A percentile compares a stretch with the other conserved stretches of the same genome.
Conservation (phyloP, 495 filamentous ascomycete genomes). For the Annulohypoxylon stygium region DNA sequence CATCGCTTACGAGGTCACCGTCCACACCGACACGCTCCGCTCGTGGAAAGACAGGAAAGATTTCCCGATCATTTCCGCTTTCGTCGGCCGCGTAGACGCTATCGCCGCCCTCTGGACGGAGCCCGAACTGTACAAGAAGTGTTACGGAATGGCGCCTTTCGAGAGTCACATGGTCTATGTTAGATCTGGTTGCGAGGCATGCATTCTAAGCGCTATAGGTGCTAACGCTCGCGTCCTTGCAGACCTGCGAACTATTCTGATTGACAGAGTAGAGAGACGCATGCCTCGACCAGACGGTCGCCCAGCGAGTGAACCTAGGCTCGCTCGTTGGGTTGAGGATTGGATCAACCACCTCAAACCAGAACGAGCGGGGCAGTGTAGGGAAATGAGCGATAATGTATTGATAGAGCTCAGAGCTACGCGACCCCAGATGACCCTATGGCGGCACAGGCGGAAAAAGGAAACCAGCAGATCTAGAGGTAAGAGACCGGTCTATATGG, state of each 20-base stretch:
- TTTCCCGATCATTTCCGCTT: constrained; percentile 37
- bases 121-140: constrained; percentile 47
- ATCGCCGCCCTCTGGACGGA: constrained; percentile 56
- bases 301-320: constrained; percentile 36
- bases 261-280: constrained; percentile 50
- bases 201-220: constrained; percentile 60
- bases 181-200: constrained; percentile 58
- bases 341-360: constrained; percentile 54
- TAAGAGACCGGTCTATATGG: constrained; percentile 24
- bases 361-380: constrained; percentile 33
- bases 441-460: constrained; percentile 38
- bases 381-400: constrained; percentile 38
- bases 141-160: constrained; percentile 43
- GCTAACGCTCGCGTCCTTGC: constrained; percentile 52
- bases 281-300: constrained; percentile 1
- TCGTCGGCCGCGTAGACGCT: constrained; percentile 51
- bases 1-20: constrained; percentile 54
- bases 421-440: constrained; percentile 36
- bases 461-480: not conserved
- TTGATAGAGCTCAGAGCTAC: constrained; percentile 25
- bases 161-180: constrained; percentile 48
- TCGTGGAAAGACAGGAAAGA: constrained; percentile 37
- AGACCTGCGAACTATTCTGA: constrained; percentile 54
- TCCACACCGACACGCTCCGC: constrained; percentile 44
- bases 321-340: constrained; percentile 54